Base-by-base conservation (phyloP, 129 eudicot genomes). In the Ambrosia trifida region DNA sequence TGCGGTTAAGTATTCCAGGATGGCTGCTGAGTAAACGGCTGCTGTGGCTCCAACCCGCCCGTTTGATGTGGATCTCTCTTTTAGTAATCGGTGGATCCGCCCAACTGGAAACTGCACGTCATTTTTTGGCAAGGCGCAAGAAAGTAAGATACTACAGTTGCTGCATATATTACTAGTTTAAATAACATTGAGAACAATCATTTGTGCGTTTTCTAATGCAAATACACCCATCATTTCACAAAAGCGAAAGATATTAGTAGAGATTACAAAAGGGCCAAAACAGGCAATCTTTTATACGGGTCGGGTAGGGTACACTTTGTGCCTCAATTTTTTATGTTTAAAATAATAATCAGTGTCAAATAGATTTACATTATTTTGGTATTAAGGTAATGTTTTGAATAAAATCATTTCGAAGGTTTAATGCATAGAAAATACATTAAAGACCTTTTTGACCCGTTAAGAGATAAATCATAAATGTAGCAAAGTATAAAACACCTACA, bases 1-100 rank as follows among this genome's bases (percentile, higher is more conserved):
- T 11, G 64, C 64, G 4, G 64, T 57, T 28, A 57, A 57, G 64
- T 57, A 57, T 57, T 57, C 64, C 64, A 57, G 28, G 64, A 57
- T 57, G 38, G 64, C 64, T 11, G 64, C 64, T 28, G 64, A 57
- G 64, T 57, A 57, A 11, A 57, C 64, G 16, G 64, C 64, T 11
- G 64, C 64, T 57, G 64, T 57, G 64, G 64, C 69, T 41, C 69
- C 69, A 11, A 64, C 69, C 32, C 69, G 47, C n/a, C 69, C 69
- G 11, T 16, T 64, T 64, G 69, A 40, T 64, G 69, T 64, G n/a
- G 69, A 38, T 64, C 69, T 64, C 18, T 64, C 69, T 64, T 64
- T 64, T 0, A 64, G 52, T 4, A 64, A 32, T 17, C 69, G 50
- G 52, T 64, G 69, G 33, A 64, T 64, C 9, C 69, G 69, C 20